phyloP scores from a whole-genome alignment of 768 basidiomycete genomes.

The Rhodosporidiobolus sp. region DNA sequence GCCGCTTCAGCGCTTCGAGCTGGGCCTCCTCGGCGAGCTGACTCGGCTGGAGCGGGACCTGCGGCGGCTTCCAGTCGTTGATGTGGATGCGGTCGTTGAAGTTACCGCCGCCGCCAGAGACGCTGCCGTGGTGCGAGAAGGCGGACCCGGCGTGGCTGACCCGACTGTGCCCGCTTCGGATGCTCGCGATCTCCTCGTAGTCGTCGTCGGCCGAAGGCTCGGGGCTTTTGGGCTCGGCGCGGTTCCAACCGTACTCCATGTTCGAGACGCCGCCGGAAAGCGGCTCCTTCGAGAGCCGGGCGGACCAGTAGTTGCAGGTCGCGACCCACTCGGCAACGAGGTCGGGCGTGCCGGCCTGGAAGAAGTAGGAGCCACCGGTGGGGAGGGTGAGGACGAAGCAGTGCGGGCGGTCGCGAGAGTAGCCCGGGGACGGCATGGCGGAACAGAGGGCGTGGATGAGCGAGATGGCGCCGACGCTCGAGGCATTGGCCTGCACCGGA shows the following conservation, averaged over 20 bases:
- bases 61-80: constrained; percentile 91
- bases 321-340: constrained; percentile 98
- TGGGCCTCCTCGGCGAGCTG: constrained; percentile 88
- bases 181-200: constrained; percentile 38
- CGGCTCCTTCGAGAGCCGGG: constrained; percentile 89
- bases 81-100: constrained; percentile 66
- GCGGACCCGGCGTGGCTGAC: constrained; percentile 67
- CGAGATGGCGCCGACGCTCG: constrained; percentile 72
- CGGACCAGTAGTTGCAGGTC: constrained; percentile 99
- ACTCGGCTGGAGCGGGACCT: constrained; percentile 77
- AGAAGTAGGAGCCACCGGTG: constrained; percentile 89
- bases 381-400: constrained; percentile 91
- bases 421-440: constrained; percentile 83
- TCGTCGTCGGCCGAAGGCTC: constrained; percentile 48
- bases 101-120: constrained; percentile 41
- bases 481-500: constrained; percentile 70
- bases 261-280: constrained; percentile 94
- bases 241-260: constrained; percentile 99
- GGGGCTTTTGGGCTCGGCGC: constrained; percentile 52
- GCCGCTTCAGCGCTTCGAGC: constrained; percentile 79
- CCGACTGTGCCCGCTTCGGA: constrained; percentile 54
- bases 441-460: constrained; percentile 86
- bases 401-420: constrained; percentile 82
- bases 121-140: constrained; percentile 51
- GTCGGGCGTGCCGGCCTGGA: constrained; percentile 97